Evolutionary conservation across 495 filamentous ascomycete species (phyloP).

Genomic region (Daldinia loculata): DNA sequence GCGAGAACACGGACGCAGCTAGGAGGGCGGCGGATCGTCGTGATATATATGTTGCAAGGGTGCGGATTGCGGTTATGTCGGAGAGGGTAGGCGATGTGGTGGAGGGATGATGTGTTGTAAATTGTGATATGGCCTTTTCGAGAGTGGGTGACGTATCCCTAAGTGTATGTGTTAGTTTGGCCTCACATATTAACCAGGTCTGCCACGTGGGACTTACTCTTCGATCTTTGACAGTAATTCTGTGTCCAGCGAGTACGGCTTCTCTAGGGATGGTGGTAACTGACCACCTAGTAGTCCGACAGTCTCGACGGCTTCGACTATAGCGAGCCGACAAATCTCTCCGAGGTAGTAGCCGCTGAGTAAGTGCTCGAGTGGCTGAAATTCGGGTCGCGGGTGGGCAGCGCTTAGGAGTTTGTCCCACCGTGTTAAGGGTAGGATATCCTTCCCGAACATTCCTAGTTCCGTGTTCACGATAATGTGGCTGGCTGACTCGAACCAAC

Average conservation of each 20-base stretch:
- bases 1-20: conserved; percentile 67
- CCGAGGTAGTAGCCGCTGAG: conserved; percentile 85
- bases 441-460: conserved; percentile 79
- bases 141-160: conserved; percentile 51
- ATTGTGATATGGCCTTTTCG: conserved; percentile 45
- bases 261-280: conserved; percentile 60
- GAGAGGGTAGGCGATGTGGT: conserved; percentile 48
- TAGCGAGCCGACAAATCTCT: conserved; percentile 75
- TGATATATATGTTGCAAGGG: conserved; percentile 64
- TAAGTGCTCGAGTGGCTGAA: conserved; percentile 86
- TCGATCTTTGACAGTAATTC: conserved; percentile 68
- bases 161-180: conserved; percentile 26
- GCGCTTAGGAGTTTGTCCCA: conserved; percentile 74
- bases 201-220: conserved; percentile 53
- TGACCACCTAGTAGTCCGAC: conserved; percentile 65
- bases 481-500: conserved; percentile 64
- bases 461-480: conserved; percentile 84
- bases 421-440: conserved; percentile 72
- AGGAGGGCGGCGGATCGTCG: conserved; percentile 69
- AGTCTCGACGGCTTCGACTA: conserved; percentile 68
- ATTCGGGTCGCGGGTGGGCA: conserved; percentile 75
- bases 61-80: conserved; percentile 64
- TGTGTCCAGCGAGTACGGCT: conserved; percentile 68
- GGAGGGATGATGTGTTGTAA: conserved; percentile 58
- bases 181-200: neutral